Base-by-base conservation (phyloP, 2,329 filamentous ascomycete species). In the Colletotrichum salicis region DNA sequence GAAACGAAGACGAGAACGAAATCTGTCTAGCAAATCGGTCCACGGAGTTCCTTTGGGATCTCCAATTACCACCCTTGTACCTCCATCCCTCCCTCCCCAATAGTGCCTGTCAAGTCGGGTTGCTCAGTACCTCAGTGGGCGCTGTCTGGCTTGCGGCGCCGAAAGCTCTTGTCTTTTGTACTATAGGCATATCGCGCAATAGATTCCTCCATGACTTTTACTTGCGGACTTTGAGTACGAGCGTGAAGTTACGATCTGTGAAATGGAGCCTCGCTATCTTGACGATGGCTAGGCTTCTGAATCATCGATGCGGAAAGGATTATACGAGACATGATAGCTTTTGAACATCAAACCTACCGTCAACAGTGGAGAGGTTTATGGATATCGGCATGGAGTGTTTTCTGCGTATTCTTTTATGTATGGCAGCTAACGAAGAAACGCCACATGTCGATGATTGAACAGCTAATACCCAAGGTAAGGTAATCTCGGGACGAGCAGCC, bases 121-220 rank as follows among this genome's bases (percentile, higher is more conserved):
- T 51, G 27, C 35, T 31, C 59, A 55, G 54, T 19, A 29, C 27
- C 27, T 4, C 27, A 35, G 29, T 59, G 70, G 27, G 58, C 54
- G 35, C 45, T 29, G 33, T 61, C 41, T 19, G 64, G 27, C 56
- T 31, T 64, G 70, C 35, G 60, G 68, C 60, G 64, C 57, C 57
- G 67, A 71, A 63, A 45, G 41, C 19, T 48, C 33, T 57, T 73
- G 72, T 71, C 69, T 67, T 59, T 70, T 74, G 73, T 74, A 74
- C 67, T 72, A 74, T 74, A 74, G 62, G 72, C 63, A 70, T 74
- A 67, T 69, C 65, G 64, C 70, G 60, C 73, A 74, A 74, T 74
- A 74, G 73, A 74, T 74, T 72, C 64, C 73, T 67, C 67, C 65
- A 58, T 71, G 69, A 69, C 37, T 71, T 71, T 71, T 60, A 45